Base-by-base conservation (phyloP, 106 monocot species). In the Gastrodia elata region DNA sequence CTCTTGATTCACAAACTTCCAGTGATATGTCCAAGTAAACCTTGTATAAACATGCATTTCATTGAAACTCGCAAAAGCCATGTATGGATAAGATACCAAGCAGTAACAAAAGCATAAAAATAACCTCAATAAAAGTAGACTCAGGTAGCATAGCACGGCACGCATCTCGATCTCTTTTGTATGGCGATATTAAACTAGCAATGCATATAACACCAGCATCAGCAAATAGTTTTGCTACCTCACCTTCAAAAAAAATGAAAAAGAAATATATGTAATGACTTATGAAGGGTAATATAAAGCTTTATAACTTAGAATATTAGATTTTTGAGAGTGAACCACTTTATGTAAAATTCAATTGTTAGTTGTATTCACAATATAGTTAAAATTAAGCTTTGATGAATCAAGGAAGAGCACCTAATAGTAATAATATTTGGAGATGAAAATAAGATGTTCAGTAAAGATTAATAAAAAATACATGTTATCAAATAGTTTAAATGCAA, bases 151-250 rank as follows among this genome's bases (percentile, higher is more conserved):
- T 59, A 57, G 78, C 83, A 56, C 94, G 94, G 18, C 94, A 94
- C 9, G 87, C 80, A 83, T 94, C 91, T 46, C 91, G 82, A 18
- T 94, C 94, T 76, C 79, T 87, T 79, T 91, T 87, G 49, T 91
- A 94, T 71, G 94, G 94, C 76, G 94, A 94, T 80, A 91, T 94
- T 76, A 94, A 85, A 80, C 94, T 85, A 34, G 89, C 89, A 68
- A 94, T 94, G 71, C 94, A 94, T 75, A 94, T 94, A 49, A 94
- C 79, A 67, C 94, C 94, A 77, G 89, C 87, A 89, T 94, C 94
- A 25, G 94, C 91, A 83, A 94, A 94, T 16, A 94, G 88, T 65
- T 94, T 94, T 76, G 94, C 91, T 52, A 94, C 89, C 75, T 94
- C 94, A 43, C 94, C 94, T 94, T 61, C 34, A 76, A 46, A 33